phyloP scores from a whole-genome alignment of 2,329 filamentous ascomycete genomes.

The Daldinia sp. region DNA sequence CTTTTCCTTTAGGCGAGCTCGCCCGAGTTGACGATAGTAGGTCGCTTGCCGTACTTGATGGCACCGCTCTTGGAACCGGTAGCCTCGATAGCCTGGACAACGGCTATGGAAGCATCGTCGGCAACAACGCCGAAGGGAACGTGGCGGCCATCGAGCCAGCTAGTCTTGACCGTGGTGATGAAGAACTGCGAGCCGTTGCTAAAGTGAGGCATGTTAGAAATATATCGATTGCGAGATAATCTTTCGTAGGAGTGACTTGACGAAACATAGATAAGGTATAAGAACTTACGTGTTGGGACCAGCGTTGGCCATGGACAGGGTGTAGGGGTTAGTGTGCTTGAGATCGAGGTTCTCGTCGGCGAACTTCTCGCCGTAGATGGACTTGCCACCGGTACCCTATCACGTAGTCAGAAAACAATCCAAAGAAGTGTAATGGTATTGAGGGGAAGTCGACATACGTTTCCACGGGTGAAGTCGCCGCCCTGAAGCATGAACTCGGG shows the following conservation, averaged over 20 bases:
- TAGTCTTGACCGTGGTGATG: slow-evolving; percentile 90
- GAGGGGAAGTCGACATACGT: slow-evolving; percentile 67
- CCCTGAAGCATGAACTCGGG: slow-evolving; percentile 95
- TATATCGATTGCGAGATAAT: slow-evolving; percentile 1
- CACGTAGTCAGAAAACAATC: slow-evolving; percentile 7
- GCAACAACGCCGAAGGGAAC: slow-evolving; percentile 80
- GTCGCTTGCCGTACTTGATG: slow-evolving; percentile 64
- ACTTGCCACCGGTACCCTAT: slow-evolving; percentile 89
- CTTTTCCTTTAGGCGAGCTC: slow-evolving; percentile 50
- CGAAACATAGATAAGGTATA: too few species aligned
- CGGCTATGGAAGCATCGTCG: slow-evolving; percentile 53
- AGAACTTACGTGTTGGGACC: slow-evolving; percentile 85
- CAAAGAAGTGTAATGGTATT: background rate
- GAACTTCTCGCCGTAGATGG: slow-evolving; percentile 96
- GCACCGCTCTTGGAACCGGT: slow-evolving; percentile 63
- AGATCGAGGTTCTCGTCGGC: slow-evolving; percentile 88
- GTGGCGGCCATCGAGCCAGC: slow-evolving; percentile 84
- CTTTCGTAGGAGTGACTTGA: too few species aligned
- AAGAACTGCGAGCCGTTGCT: slow-evolving; percentile 99
- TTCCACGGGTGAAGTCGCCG: slow-evolving; percentile 92
- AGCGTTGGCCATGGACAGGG: slow-evolving; percentile 95
- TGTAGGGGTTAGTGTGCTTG: slow-evolving; percentile 77
- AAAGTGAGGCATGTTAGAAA: slow-evolving; percentile 46
- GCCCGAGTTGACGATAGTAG: slow-evolving; percentile 66
- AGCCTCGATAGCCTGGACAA: slow-evolving; percentile 70